These are phyloP conservation scores for Aspergillus sp. DNA, from an alignment of 2,329 filamentous ascomycete genomes.

Conservation along the genomic window DNA sequence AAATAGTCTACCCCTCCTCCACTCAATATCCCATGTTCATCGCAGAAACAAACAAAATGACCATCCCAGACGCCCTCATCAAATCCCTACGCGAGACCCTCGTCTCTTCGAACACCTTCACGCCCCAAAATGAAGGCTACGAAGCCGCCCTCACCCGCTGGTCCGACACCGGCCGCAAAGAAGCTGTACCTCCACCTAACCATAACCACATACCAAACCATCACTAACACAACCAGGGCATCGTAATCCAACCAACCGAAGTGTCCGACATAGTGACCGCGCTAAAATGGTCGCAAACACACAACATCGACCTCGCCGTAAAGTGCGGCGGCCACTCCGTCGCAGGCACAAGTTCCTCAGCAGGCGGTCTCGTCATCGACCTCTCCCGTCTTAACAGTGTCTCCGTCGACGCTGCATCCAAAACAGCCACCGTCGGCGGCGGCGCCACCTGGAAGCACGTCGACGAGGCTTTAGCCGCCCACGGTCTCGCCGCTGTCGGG, in stretches of 20 bases:
- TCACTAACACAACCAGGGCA: conserved; percentile 5
- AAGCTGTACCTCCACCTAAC: conserved; percentile 22
- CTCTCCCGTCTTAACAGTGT: conserved; percentile 53
- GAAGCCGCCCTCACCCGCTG: conserved; percentile 26
- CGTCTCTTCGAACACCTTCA: conserved; percentile 18
- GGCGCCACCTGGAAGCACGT: conserved; percentile 54
- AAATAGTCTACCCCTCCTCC: too few relatives aligned
- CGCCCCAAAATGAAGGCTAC: conserved; percentile 25
- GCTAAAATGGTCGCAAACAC: conserved; percentile 40
- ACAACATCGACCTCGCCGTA: conserved; percentile 53
- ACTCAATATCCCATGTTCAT: background rate
- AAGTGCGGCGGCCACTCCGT: conserved; percentile 59
- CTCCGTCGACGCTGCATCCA: conserved; percentile 46
- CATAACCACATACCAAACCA: background rate
- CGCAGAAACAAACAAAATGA: background rate
- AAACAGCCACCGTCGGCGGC: conserved; percentile 52
- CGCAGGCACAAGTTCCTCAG: conserved; percentile 50
- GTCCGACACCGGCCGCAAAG: conserved; percentile 32
- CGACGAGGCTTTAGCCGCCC: conserved; percentile 48
- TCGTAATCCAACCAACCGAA: conserved; percentile 15
- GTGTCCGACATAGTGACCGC: conserved; percentile 7
- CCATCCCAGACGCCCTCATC: conserved; percentile 11
- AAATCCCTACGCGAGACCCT: conserved; percentile 11
- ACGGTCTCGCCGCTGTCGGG: conserved; percentile 59
- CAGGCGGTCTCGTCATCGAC: conserved; percentile 58